These are phyloP conservation scores for Lipomyces chichibuensis DNA, from an alignment of 805 yeast genomes.

Conservation along the genomic window DNA sequence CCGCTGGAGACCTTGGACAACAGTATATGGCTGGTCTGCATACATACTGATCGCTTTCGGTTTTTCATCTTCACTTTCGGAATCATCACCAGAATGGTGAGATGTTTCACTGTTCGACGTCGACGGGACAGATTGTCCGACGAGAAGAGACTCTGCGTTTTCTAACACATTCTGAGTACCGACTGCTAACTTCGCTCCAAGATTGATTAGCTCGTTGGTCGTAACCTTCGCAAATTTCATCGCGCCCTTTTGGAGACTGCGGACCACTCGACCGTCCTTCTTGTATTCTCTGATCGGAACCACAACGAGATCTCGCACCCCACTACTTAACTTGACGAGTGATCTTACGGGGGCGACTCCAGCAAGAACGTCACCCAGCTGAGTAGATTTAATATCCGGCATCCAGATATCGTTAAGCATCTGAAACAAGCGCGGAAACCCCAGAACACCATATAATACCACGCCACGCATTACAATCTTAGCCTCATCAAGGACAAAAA, in stretches of 20 bases:
- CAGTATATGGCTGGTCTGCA: constrained; percentile 77
- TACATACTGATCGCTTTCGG: constrained; percentile 64
- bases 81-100: constrained; percentile 34
- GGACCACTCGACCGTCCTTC: constrained; percentile 68
- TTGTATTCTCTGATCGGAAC: constrained; percentile 75
- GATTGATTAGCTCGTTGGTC: constrained; percentile 73
- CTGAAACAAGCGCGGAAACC: constrained; percentile 62
- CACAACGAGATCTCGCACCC: constrained; percentile 70
- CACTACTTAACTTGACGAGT: constrained; percentile 74
- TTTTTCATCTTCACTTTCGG: constrained; percentile 45
- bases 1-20: constrained; percentile 71
- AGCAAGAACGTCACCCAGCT: constrained; percentile 75
- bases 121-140: constrained; percentile 52
- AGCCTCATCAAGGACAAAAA: constrained; percentile 87
- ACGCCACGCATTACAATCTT: constrained; percentile 64
- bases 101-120: constrained; percentile 9
- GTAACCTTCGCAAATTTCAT: constrained; percentile 73
- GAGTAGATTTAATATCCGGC: constrained; percentile 83
- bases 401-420: constrained; percentile 74
- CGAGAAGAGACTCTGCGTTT: constrained; percentile 74
- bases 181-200: constrained; percentile 83
- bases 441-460: constrained; percentile 73
- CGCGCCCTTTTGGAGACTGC: constrained; percentile 77
- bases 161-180: constrained; percentile 85
- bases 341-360: constrained; percentile 85